Percentiles rank a stretch among this genome's conserved stretches.
Conservation (phyloP, 208 protist species). For the Wallacemonas collosoma region DNA sequence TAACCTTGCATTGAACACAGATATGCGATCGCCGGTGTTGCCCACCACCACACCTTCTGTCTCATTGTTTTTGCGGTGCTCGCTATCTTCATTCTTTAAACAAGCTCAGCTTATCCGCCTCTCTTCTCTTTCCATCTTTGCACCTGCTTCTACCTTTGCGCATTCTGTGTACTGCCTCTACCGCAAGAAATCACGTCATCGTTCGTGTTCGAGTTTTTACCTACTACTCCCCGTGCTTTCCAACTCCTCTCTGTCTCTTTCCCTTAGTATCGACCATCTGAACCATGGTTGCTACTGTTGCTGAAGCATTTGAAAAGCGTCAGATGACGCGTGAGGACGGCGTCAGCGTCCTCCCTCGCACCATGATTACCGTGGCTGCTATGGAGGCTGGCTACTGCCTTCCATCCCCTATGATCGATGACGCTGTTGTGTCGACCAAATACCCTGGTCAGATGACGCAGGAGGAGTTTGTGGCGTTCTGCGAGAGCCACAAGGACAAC, state of each 20-base stretch:
- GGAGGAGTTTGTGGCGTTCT: constrained; percentile 70
- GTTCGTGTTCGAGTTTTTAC: neutral
- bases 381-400: constrained; percentile 80
- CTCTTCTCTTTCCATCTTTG: no score
- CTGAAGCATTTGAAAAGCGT: constrained; percentile 72
- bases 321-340: constrained; percentile 71
- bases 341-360: constrained; percentile 55
- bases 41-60: no score
- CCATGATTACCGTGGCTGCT: constrained; percentile 71
- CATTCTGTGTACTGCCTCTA: neutral
- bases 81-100: no score
- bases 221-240: neutral
- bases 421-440: constrained; percentile 43
- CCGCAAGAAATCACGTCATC: constrained; percentile 7
- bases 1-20: no score
- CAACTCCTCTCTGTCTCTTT: neutral
- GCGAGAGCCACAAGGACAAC: constrained; percentile 52
- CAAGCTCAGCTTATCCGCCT: no score
- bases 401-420: constrained; percentile 54
- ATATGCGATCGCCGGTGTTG: no score
- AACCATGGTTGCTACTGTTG: constrained; percentile 59
- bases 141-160: no score
- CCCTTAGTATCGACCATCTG: constrained; percentile 7
- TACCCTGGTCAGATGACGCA: constrained; percentile 77
- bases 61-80: no score